These are phyloP conservation scores for Diaporthe sp. DNA, from an alignment of 2,329 filamentous ascomycete genomes.

Conservation along the genomic window DNA sequence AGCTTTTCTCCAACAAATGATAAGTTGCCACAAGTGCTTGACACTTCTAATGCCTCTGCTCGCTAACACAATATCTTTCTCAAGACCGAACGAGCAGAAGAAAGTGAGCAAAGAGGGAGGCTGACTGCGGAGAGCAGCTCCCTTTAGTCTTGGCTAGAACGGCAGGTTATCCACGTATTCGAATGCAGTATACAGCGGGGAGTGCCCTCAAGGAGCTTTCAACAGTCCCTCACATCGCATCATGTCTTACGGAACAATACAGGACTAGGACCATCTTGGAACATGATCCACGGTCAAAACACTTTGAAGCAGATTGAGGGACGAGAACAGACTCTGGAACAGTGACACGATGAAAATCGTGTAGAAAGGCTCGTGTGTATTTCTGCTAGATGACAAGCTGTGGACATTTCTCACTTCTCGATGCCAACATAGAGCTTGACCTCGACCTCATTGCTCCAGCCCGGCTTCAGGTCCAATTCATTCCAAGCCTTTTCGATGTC, in stretches of 20 bases:
- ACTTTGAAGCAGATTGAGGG: neutral
- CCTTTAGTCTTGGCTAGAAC: neutral
- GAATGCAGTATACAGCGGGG: neutral
- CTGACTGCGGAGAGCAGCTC: neutral
- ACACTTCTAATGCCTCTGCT: neutral
- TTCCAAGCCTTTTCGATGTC: slow-evolving; percentile 83
- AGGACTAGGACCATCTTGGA: neutral
- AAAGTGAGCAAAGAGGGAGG: neutral
- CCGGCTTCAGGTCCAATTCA: slow-evolving; percentile 73
- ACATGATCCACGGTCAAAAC: neutral
- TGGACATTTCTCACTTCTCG: slow-evolving; percentile 41
- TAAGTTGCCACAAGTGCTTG: neutral
- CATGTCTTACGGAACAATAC: neutral
- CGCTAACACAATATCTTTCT: neutral
- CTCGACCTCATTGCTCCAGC: slow-evolving; percentile 84
- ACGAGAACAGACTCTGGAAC: neutral
- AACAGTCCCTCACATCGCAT: neutral
- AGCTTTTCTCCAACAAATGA: neutral
- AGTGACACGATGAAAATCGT: neutral
- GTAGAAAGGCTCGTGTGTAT: neutral
- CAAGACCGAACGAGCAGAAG: neutral
- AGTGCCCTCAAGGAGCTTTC: neutral
- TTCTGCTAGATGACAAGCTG: neutral
- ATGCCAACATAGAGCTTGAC: slow-evolving; percentile 70
- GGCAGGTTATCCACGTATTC: too few species aligned